Percentiles rank a stretch among this genome's conserved stretches.
These are phyloP conservation scores for Diplodia scrobiculata DNA, from an alignment of 2,329 filamentous ascomycete species.

Conservation along the genomic window DNA sequence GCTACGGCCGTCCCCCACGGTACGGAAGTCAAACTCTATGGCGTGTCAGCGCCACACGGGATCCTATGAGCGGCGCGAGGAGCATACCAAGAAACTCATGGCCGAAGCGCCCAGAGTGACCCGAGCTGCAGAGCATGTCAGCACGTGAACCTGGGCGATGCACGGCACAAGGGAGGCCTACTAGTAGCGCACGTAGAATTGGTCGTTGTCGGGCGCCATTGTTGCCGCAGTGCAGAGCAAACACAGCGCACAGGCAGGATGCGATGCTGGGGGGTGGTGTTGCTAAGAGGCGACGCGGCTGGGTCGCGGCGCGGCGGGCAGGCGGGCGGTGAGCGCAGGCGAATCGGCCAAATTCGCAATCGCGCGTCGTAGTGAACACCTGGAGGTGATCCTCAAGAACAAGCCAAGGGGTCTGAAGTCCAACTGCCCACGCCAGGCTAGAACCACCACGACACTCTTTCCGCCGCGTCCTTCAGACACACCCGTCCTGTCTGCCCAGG, in stretches of 20 bases:
- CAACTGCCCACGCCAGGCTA: constrained; percentile 22
- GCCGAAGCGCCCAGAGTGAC: constrained; percentile 94
- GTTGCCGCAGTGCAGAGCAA: constrained; percentile 32
- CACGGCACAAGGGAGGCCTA: constrained; percentile 55
- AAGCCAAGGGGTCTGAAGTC: constrained; percentile 29
- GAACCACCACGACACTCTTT: constrained; percentile 25
- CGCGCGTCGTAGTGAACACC: constrained; percentile 28
- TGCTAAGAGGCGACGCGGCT: constrained; percentile 26
- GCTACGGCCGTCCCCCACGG: constrained; percentile 87
- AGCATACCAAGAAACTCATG: constrained; percentile 89
- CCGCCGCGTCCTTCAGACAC: constrained; percentile 12
- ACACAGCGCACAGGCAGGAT: constrained; percentile 31
- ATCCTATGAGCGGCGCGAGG: constrained; percentile 23
- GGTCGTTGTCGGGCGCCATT: constrained; percentile 72
- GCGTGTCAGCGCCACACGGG: constrained; percentile 22
- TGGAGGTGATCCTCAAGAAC: constrained; percentile 30
- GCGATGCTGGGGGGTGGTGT: constrained; percentile 23
- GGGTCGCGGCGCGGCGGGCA: constrained; percentile 20
- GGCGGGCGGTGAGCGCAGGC: constrained; percentile 28
- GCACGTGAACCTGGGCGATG: constrained; percentile 39
- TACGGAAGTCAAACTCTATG: constrained; percentile 92
- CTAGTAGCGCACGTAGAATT: constrained; percentile 98
- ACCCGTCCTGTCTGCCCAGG: background rate
- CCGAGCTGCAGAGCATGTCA: constrained; percentile 67
- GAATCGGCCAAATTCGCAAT: constrained; percentile 29